These are phyloP conservation scores for Cordyceps cicadae DNA, from an alignment of 2,329 filamentous ascomycete species.

Conservation along the genomic window DNA sequence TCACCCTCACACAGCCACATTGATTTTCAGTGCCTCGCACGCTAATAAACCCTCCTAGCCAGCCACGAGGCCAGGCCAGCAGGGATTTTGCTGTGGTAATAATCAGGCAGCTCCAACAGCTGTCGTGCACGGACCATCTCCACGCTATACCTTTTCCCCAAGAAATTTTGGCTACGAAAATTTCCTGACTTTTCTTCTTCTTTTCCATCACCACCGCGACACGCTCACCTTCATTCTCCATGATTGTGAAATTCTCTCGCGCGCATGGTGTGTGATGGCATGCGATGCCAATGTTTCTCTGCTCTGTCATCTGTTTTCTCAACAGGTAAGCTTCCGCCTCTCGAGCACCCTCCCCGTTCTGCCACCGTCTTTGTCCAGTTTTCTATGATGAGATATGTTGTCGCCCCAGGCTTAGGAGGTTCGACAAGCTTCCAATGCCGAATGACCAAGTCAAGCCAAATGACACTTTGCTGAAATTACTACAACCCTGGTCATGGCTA, in stretches of 20 bases:
- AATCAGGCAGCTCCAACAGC: background rate
- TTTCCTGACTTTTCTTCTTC: background rate
- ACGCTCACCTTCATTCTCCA: background rate
- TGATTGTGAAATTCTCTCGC: background rate
- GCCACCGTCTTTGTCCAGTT: background rate
- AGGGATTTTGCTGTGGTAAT: too few species aligned
- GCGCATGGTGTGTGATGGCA: background rate
- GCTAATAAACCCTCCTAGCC: background rate
- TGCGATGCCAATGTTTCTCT: background rate
- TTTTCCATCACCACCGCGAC: background rate
- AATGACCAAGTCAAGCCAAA: conserved; percentile 49
- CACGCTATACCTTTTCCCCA: background rate
- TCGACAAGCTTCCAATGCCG: conserved; percentile 39
- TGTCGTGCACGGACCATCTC: conserved; percentile 7
- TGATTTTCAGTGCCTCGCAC: background rate
- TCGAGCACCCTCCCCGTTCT: background rate
- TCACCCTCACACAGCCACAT: background rate
- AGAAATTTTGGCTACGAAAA: conserved; percentile 5
- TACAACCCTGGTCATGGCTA: conserved; percentile 6
- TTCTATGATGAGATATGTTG: conserved; percentile 39
- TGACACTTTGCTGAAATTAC: conserved; percentile 39
- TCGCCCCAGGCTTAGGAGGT: conserved; percentile 43
- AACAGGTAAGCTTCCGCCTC: conserved; percentile 5
- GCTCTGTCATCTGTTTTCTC: background rate
- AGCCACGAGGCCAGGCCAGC: background rate